Evolutionary conservation across 768 basidiomycete genomes (phyloP), one percentile per base, ranked within the genome.

Genomic region (Candolleomyces eurysporus): DNA sequence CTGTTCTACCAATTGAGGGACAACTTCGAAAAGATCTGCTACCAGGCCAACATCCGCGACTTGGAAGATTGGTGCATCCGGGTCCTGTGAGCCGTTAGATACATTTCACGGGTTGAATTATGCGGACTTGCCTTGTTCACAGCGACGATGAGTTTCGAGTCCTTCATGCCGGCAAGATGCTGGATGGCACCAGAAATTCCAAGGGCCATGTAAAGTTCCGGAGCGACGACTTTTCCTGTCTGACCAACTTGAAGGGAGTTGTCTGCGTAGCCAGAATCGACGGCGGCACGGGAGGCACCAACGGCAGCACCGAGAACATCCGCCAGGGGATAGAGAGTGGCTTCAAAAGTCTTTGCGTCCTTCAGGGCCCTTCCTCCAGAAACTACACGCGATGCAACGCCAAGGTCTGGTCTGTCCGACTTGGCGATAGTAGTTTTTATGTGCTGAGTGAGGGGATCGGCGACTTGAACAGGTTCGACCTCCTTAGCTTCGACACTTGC

Each of bases 111-210:
- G 19, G 60, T 39, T 52, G 3, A 22, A 48, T 26, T 43, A 19
- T 61, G 11, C 31, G 10, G 19, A 64, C 78, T 57, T 63, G 87
- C 95, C 86, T 99, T 99, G 81, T 99, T 99, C 63, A 99, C 84
- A 4, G 97, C 97, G 36, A 97, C 96, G 63, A 99, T 99, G 64
- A 98, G 80, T 78, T 98, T 99, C 11, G 93, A 95, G 69, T 98
- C 97, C 73, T 99, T 99, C 97, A 98, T 99, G 9, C 97, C 97
- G 21, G 97, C 97, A 58, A 98, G 79, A 78, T 99, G 97, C 76
- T 99, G 97, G 68, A 98, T 99, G 14, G 97, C 97, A 17, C 97
- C 97, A 9, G 95, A 97, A 67, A 99, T 98, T 55, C 97, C 97
- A 53, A 98, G 75, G 4, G 97, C 97, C 75, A 98, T 84, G 76